phyloP scores from a whole-genome alignment of 2,329 filamentous ascomycete genomes.

The Scedosporium boydii region DNA sequence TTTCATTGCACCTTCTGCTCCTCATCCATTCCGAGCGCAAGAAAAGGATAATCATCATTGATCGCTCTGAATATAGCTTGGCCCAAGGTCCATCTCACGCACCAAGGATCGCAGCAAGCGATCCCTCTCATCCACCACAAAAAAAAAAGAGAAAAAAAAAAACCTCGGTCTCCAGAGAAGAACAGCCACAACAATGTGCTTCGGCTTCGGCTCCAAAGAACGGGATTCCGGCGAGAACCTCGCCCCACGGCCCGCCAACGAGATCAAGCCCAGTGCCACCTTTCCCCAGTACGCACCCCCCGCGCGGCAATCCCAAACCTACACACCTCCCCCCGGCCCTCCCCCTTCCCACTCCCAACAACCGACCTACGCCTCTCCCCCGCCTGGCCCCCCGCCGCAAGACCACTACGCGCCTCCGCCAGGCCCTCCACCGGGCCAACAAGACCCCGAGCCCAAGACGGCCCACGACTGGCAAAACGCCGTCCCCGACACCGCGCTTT shows the following conservation, averaged over 20 bases:
- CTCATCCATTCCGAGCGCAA: too few relatives aligned
- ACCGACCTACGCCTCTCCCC: slow-evolving; percentile 11
- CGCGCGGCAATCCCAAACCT: slow-evolving; percentile 4
- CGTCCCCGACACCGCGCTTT: slow-evolving; percentile 62
- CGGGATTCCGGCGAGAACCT: slow-evolving; percentile 24
- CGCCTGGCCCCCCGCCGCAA: slow-evolving; percentile 16
- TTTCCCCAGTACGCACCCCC: slow-evolving; percentile 7
- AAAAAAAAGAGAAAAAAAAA: too few relatives aligned
- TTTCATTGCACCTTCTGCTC: too few relatives aligned
- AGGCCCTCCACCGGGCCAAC: slow-evolving; percentile 10
- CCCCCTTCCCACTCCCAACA: slow-evolving; percentile 8
- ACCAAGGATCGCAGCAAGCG: too few relatives aligned
- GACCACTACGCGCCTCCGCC: slow-evolving; percentile 11
- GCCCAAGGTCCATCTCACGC: too few relatives aligned
- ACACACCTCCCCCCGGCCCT: slow-evolving; percentile 15
- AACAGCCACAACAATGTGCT: slow-evolving; percentile 28
- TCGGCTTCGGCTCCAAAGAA: slow-evolving; percentile 32
- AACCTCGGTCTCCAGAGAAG: too few relatives aligned
- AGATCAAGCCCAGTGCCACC: slow-evolving; percentile 5
- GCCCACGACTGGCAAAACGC: slow-evolving; percentile 47
- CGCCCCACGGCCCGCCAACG: slow-evolving; percentile 27
- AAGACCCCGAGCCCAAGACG: slow-evolving; percentile 14
- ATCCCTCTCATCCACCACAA: too few relatives aligned
- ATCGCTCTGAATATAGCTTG: too few relatives aligned
- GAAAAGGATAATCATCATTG: too few relatives aligned